phyloP scores from a whole-genome alignment of 140 eudicot genomes.

The Senecio squalidus region DNA sequence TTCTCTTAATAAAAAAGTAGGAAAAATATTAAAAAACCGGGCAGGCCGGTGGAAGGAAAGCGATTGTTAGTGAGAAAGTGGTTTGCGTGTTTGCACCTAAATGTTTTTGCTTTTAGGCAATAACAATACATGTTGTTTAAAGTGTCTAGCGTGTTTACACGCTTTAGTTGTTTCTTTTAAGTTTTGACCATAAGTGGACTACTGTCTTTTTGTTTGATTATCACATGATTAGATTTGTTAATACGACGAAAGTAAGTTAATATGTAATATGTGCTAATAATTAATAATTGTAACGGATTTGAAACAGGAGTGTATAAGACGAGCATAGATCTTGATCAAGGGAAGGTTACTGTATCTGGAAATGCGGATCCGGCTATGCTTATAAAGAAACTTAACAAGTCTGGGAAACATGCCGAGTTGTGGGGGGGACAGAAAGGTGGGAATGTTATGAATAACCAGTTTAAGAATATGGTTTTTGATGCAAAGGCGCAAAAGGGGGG shows the following conservation, averaged over 20 bases:
- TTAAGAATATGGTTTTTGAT: conserved; percentile 57
- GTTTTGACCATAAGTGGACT: conserved; percentile 13
- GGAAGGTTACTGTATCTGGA: conserved; percentile 79
- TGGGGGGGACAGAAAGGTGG: conserved; percentile 60
- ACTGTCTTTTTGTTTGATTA: background rate
- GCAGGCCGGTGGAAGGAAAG: conserved; percentile 31
- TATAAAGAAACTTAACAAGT: conserved; percentile 66
- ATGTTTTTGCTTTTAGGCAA: conserved; percentile 34
- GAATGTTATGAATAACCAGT: conserved; percentile 38
- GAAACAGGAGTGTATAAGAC: conserved; percentile 61
- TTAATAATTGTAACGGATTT: background rate
- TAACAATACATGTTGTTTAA: conserved; percentile 23
- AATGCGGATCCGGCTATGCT: conserved; percentile 64
- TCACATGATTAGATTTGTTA: background rate
- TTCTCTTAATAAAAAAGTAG: background rate
- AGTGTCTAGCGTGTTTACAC: conserved; percentile 17
- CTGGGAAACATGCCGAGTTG: conserved; percentile 79
- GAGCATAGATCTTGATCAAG: conserved; percentile 67
- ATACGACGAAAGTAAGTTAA: background rate
- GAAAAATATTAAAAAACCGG: conserved; percentile 4
- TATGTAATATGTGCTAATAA: background rate
- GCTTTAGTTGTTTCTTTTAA: conserved; percentile 17
- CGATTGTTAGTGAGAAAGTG: conserved; percentile 26
- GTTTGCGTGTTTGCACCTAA: conserved; percentile 35
- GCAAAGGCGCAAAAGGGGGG: conserved; percentile 44